Percentiles rank a stretch among this genome's conserved stretches.
phyloP scores from a whole-genome alignment of 2,329 filamentous ascomycete genomes.

The Talaromyces sp. region DNA sequence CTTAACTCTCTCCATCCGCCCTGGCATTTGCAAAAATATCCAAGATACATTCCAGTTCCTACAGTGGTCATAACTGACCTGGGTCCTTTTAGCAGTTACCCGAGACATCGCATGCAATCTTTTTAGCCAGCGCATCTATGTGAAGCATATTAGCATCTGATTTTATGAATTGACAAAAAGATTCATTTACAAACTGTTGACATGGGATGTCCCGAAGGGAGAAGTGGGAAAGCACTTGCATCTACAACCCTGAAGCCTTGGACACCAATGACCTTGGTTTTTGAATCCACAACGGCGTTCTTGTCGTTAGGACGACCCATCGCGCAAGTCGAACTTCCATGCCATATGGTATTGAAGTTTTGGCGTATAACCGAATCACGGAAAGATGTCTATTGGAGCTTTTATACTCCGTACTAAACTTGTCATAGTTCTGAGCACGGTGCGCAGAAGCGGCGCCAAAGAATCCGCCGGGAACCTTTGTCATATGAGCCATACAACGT shows the following conservation, averaged over 20 bases:
- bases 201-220: constrained; percentile 46
- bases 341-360: constrained; percentile 25
- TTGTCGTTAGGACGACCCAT: constrained; percentile 36
- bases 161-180: not conserved
- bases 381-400: too few relatives aligned
- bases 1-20: not conserved
- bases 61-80: not conserved
- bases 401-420: too few relatives aligned
- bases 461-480: not conserved
- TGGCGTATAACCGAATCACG: too few relatives aligned
- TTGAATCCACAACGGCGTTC: constrained; percentile 35
- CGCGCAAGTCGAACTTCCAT: constrained; percentile 29
- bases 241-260: constrained; percentile 36
- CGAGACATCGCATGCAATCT: not conserved
- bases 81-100: not conserved
- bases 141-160: not conserved
- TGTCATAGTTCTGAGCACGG: too few relatives aligned
- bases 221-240: constrained; percentile 33
- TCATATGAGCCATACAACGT: not conserved
- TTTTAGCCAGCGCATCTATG: not conserved
- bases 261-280: constrained; percentile 32
- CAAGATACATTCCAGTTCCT: not conserved
- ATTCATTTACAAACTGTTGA: not conserved
- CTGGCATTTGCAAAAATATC: not conserved
- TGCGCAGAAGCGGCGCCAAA: too few relatives aligned